Conservation (phyloP, 1,284 basidiomycete species). For the Naganishia sp. region DNA sequence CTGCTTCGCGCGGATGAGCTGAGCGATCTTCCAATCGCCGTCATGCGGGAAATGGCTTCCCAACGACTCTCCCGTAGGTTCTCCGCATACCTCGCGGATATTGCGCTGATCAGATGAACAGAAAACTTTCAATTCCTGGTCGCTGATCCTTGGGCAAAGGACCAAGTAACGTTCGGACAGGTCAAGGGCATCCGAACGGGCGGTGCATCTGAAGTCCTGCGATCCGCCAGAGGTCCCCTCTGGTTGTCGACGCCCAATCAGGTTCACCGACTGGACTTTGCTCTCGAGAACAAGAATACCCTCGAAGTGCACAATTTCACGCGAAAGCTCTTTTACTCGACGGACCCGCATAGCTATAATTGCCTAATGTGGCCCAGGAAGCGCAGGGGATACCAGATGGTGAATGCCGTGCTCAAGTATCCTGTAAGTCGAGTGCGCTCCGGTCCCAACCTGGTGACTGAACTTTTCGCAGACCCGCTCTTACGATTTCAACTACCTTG, state of each 20-base stretch:
- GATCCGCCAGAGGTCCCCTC: constrained; percentile 68
- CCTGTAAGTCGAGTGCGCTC: constrained; percentile 58
- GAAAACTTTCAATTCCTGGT: constrained; percentile 96
- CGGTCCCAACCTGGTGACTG: background rate
- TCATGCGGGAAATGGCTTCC: constrained; percentile 92
- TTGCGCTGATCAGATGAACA: constrained; percentile 48
- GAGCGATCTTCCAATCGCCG: constrained; percentile 69
- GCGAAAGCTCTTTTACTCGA: constrained; percentile 66
- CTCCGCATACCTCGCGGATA: background rate
- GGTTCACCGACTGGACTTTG: constrained; percentile 85
- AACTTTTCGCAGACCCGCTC: constrained; percentile 19
- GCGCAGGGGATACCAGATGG: constrained; percentile 80
- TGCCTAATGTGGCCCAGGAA: constrained; percentile 92
- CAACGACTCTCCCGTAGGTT: constrained; percentile 66
- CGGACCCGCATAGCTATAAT: constrained; percentile 70
- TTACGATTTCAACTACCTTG: constrained; percentile 51
- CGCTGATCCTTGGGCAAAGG: constrained; percentile 60
- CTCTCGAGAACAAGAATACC: constrained; percentile 65
- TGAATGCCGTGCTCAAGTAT: constrained; percentile 72
- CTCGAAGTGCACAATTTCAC: constrained; percentile 88
- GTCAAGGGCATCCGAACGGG: constrained; percentile 50
- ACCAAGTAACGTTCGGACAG: constrained; percentile 50
- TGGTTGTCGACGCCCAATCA: constrained; percentile 94
- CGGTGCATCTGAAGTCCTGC: constrained; percentile 72
- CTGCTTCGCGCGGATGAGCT: constrained; percentile 57